Conservation (phyloP, 2,329 filamentous ascomycete species). For the Xylariales sp. region DNA sequence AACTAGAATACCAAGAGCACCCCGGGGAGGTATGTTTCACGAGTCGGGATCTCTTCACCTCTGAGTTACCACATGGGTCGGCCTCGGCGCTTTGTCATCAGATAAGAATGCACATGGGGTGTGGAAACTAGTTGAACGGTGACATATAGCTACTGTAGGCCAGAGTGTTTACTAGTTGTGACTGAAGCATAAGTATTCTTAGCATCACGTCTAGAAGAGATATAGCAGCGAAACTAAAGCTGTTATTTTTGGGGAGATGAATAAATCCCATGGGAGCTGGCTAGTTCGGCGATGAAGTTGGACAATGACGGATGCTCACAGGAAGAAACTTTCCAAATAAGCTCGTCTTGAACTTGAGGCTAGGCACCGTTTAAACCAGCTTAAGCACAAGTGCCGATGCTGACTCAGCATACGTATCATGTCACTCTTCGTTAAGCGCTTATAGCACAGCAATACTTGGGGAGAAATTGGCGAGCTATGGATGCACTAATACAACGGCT, state of each 20-base stretch:
- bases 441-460: not conserved
- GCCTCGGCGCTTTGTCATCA: no score
- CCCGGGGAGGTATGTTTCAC: no score
- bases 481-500: no score
- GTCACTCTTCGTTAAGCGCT: not conserved
- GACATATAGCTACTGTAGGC: not conserved
- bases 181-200: no score
- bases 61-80: no score
- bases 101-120: no score
- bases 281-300: not conserved
- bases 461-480: not conserved
- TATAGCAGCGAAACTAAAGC: not conserved
- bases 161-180: no score
- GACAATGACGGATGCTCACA: not conserved
- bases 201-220: no score
- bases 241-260: slow-evolving; percentile 8
- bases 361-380: not conserved
- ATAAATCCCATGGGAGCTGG: slow-evolving; percentile 10
- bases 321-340: not conserved
- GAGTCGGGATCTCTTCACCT: no score
- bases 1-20: no score
- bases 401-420: not conserved
- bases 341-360: not conserved
- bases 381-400: slow-evolving; percentile 3
- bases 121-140: no score